A percentile compares a stretch with the other conserved stretches of the same genome.
Conservation (phyloP, 1,284 basidiomycete species). For the Blastosporella zonata region DNA sequence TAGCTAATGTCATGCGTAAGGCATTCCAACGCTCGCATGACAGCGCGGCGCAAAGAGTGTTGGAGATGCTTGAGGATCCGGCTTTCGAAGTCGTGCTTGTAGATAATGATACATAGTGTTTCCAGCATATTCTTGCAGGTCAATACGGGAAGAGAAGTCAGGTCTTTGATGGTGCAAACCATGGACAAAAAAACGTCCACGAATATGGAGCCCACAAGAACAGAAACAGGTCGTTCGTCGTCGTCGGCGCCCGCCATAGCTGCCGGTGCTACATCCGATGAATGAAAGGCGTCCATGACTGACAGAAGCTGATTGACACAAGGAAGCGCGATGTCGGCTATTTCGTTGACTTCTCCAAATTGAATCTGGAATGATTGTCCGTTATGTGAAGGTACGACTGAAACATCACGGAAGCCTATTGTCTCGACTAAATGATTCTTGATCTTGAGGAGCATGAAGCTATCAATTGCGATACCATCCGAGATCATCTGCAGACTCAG, state of each 20-base stretch:
- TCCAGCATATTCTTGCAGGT: conserved; percentile 59
- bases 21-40: conserved; percentile 49
- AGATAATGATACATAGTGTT: conserved; percentile 57
- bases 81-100: conserved; percentile 68
- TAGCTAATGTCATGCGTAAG: conserved; percentile 53
- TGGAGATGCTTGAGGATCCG: conserved; percentile 51
- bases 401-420: conserved; percentile 53
- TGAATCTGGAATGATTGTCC: conserved; percentile 51
- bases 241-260: conserved; percentile 44
- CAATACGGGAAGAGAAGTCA: conserved; percentile 46
- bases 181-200: conserved; percentile 55
- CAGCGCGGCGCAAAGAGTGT: conserved; percentile 46
- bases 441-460: conserved; percentile 52
- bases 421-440: conserved; percentile 57
- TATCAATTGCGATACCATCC: conserved; percentile 53
- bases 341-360: conserved; percentile 42
- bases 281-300: conserved; percentile 56
- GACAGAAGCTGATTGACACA: conserved; percentile 56
- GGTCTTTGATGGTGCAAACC: conserved; percentile 42
- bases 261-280: conserved; percentile 44
- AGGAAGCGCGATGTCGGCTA: conserved; percentile 45
- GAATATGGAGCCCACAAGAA: conserved; percentile 60
- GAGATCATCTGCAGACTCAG: conserved; percentile 63
- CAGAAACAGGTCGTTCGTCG: conserved; percentile 40
- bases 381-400: conserved; percentile 40